These are phyloP conservation scores for Cutaneotrichosporon cavernicola DNA, from an alignment of 1,284 basidiomycete species.

Conservation along the genomic window DNA sequence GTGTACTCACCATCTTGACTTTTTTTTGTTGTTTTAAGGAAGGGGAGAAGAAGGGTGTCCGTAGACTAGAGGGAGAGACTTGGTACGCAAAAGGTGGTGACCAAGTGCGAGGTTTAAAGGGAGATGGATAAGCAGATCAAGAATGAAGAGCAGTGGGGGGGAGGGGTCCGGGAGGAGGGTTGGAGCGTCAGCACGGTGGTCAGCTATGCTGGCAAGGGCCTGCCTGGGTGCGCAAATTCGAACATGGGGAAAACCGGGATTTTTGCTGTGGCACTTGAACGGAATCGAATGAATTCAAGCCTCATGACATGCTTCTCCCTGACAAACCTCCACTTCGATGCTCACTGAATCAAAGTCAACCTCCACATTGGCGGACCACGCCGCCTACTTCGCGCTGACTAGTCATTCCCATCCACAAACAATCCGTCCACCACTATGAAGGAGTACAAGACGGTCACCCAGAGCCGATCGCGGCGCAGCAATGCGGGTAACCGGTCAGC, in stretches of 20 bases:
- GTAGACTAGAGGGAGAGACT: not conserved
- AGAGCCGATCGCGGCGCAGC: slow-evolving; percentile 41
- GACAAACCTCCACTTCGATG: not conserved
- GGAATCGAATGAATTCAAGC: not conserved
- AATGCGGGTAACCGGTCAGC: slow-evolving; percentile 52
- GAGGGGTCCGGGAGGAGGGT: not conserved
- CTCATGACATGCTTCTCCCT: not conserved
- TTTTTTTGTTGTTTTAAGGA: slow-evolving; percentile 24
- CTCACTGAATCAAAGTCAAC: not conserved
- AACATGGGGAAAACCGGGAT: slow-evolving; percentile 2
- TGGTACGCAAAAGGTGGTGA: slow-evolving; percentile 15
- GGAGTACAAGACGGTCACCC: slow-evolving; percentile 39
- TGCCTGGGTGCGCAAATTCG: not conserved
- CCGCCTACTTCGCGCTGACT: not conserved
- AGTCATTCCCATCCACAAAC: not conserved
- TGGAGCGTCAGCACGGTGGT: not conserved
- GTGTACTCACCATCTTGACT: slow-evolving; percentile 47
- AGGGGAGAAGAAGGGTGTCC: slow-evolving; percentile 15
- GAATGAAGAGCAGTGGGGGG: not conserved
- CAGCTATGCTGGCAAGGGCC: not conserved
- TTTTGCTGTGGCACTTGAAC: slow-evolving; percentile 10
- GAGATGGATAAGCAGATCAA: slow-evolving; percentile 12
- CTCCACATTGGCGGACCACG: slow-evolving; percentile 4
- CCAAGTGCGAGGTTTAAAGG: slow-evolving; percentile 9
- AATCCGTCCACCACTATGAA: slow-evolving; percentile 10